Conservation (phyloP, 2,329 filamentous ascomycete species). For the Pseudomassariella vexata region DNA sequence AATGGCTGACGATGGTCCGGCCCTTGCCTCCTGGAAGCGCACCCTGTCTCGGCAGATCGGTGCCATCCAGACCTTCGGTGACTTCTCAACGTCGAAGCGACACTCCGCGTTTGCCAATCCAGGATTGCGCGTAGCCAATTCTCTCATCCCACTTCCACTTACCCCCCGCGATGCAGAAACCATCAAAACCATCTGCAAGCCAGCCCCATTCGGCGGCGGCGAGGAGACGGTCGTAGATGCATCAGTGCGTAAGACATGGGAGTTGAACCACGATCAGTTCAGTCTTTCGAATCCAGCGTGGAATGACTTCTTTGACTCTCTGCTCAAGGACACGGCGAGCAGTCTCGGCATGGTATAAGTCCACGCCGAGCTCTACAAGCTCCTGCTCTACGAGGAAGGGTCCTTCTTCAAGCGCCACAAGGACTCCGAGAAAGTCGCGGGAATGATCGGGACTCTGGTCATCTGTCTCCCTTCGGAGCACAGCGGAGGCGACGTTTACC, state of each 20-base stretch:
- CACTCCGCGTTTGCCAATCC: slow-evolving; percentile 9
- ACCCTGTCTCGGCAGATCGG: not conserved
- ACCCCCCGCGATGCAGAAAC: slow-evolving; percentile 15
- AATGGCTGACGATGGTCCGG: not conserved
- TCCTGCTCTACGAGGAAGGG: slow-evolving; percentile 39
- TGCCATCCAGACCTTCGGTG: not conserved
- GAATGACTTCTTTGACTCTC: slow-evolving; percentile 17
- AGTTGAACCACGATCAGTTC: slow-evolving; percentile 29
- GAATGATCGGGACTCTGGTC: slow-evolving; percentile 41
- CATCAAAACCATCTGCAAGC: slow-evolving; percentile 16
- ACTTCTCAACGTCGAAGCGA: not conserved
- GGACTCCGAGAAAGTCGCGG: slow-evolving; percentile 36
- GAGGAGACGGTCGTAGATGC: slow-evolving; percentile 30
- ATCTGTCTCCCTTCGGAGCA: slow-evolving; percentile 39
- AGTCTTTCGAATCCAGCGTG: slow-evolving; percentile 29
- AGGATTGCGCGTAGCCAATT: slow-evolving; percentile 16
- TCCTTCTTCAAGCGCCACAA: slow-evolving; percentile 39
- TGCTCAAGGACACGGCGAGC: slow-evolving; percentile 17
- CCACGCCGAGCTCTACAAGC: slow-evolving; percentile 30
- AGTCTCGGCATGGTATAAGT: slow-evolving; percentile 20
- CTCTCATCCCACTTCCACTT: slow-evolving; percentile 20
- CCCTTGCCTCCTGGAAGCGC: not conserved
- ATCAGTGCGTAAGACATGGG: slow-evolving; percentile 31
- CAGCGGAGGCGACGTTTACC: slow-evolving; percentile 33
- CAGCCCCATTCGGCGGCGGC: slow-evolving; percentile 30